Percentiles rank a stretch among this genome's conserved stretches.
phyloP scores from a whole-genome alignment of 805 yeast genomes.

The Kazachstania psychrophila region DNA sequence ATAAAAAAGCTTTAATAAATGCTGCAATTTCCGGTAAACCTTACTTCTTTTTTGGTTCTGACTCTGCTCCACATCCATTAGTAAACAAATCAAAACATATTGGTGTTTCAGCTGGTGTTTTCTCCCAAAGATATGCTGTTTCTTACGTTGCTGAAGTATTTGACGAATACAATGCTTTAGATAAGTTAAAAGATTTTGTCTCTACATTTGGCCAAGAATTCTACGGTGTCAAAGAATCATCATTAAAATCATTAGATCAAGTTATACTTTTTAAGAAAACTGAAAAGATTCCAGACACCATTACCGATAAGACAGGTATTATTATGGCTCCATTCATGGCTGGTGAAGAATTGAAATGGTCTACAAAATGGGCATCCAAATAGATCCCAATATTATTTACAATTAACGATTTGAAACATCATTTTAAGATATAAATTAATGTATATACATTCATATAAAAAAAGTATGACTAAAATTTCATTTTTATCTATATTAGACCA shows the following conservation, averaged over 20 bases:
- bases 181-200: slow-evolving; percentile 64
- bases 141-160: slow-evolving; percentile 83
- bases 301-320: slow-evolving; percentile 37
- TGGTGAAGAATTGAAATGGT: slow-evolving; percentile 65
- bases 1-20: slow-evolving; percentile 64
- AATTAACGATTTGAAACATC: background rate
- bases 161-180: slow-evolving; percentile 53
- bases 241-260: slow-evolving; percentile 38
- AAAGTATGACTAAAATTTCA: background rate
- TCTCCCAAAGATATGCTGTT: slow-evolving; percentile 75
- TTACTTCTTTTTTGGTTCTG: slow-evolving; percentile 93
- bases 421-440: background rate
- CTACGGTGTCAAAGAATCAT: slow-evolving; percentile 46
- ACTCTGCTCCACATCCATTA: slow-evolving; percentile 94
- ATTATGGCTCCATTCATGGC: slow-evolving; percentile 80
- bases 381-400: background rate
- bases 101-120: slow-evolving; percentile 98
- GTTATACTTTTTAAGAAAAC: slow-evolving; percentile 47
- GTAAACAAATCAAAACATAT: slow-evolving; percentile 63
- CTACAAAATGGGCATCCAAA: slow-evolving; percentile 52
- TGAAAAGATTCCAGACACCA: slow-evolving; percentile 49
- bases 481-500: too few species aligned
- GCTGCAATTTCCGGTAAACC: slow-evolving; percentile 92
- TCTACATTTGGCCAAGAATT: slow-evolving; percentile 63
- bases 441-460: background rate